Conservation (phyloP, 2,329 filamentous ascomycete species). For the Fusarium sp. region DNA sequence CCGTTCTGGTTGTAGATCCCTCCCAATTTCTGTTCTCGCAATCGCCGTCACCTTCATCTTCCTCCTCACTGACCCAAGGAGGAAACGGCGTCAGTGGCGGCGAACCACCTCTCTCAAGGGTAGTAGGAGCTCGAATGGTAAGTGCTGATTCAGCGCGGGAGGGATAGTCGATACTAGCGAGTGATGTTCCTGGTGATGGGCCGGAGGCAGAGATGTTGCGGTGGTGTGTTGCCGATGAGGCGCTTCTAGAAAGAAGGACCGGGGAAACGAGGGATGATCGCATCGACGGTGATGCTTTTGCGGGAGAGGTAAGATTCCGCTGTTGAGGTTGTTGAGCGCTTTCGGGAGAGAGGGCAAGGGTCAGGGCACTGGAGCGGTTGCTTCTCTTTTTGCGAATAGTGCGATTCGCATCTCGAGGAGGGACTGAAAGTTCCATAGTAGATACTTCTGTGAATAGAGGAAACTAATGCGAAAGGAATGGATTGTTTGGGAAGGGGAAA, state of each 20-base stretch:
- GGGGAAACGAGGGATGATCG: slow-evolving; percentile 20
- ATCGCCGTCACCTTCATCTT: slow-evolving; percentile 28
- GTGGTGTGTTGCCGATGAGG: background rate
- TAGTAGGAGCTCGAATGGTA: slow-evolving; percentile 28
- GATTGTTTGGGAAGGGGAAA: background rate
- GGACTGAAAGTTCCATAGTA: slow-evolving; percentile 22
- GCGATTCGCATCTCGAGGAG: slow-evolving; percentile 6
- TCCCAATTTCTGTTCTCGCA: slow-evolving; percentile 25
- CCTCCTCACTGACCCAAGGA: slow-evolving; percentile 33
- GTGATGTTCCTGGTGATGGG: slow-evolving; percentile 5
- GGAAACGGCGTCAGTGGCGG: slow-evolving; percentile 44
- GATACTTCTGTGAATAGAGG: background rate
- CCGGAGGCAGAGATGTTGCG: slow-evolving; percentile 7
- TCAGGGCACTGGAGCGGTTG: slow-evolving; percentile 9
- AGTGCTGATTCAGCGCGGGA: slow-evolving; percentile 31
- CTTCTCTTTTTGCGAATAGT: slow-evolving; percentile 29
- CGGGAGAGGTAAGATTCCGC: slow-evolving; percentile 19
- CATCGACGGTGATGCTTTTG: background rate
- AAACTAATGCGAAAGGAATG: background rate
- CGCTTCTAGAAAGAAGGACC: slow-evolving; percentile 4
- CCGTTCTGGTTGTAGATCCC: background rate
- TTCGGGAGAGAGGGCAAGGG: slow-evolving; percentile 27
- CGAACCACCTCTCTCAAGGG: slow-evolving; percentile 1
- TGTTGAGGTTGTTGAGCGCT: background rate
- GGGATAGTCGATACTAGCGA: slow-evolving; percentile 18